Evolutionary conservation across 2,329 filamentous ascomycete species (phyloP).

Genomic region (Onygenales sp.): DNA sequence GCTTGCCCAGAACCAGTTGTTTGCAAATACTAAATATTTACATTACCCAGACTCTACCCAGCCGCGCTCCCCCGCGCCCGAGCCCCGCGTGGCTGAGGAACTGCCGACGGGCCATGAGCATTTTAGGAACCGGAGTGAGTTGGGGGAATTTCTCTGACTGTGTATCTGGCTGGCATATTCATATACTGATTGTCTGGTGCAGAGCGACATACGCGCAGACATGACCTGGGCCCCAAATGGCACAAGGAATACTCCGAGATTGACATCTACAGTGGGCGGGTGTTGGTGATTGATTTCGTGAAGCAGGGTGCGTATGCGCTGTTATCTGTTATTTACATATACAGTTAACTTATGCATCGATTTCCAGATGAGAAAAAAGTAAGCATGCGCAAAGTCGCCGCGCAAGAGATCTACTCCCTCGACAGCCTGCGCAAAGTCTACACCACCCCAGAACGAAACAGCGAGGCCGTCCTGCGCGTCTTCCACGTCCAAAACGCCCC

Average conservation of each 20-base stretch:
- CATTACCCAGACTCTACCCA: neutral
- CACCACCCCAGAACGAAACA: constrained; percentile 16
- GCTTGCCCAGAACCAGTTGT: neutral
- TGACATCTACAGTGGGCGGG: constrained; percentile 28
- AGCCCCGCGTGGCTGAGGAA: constrained; percentile 8
- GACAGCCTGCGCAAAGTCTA: constrained; percentile 38
- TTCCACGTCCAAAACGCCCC: constrained; percentile 45
- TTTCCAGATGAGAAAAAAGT: constrained; percentile 24
- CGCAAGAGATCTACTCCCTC: constrained; percentile 40
- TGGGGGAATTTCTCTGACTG: neutral
- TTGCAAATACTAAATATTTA: neutral
- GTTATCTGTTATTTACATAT: too few species aligned
- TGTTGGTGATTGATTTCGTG: constrained; percentile 44
- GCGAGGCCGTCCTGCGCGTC: constrained; percentile 22
- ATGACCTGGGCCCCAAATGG: constrained; percentile 24
- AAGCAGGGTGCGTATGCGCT: constrained; percentile 17
- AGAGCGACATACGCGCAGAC: constrained; percentile 6
- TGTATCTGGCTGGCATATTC: neutral
- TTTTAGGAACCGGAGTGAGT: neutral
- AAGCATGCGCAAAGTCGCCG: constrained; percentile 35
- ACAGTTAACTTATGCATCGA: constrained; percentile 3
- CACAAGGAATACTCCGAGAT: constrained; percentile 23
- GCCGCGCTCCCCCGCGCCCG: constrained; percentile 2
- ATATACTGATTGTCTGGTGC: neutral
- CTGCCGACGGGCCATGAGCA: neutral